Evolutionary conservation across 768 basidiomycete species (phyloP).

Genomic region (Serendipita sp.): DNA sequence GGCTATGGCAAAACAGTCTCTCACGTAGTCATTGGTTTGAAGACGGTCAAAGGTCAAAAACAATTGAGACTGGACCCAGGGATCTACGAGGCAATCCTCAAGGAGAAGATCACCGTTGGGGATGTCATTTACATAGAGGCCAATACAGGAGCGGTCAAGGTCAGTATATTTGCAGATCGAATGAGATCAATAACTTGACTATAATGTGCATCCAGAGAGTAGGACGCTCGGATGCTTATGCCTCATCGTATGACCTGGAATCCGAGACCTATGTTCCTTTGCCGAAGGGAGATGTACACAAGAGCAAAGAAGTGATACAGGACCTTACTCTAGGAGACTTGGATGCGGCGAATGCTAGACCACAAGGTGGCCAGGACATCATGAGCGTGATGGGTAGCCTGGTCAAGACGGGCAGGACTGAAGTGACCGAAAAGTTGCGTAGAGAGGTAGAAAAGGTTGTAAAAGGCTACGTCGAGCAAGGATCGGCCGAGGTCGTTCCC

Average conservation of each 20-base stretch:
- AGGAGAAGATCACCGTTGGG: slow-evolving; percentile 91
- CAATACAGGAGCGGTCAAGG: slow-evolving; percentile 90
- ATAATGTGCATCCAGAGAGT: slow-evolving; percentile 45
- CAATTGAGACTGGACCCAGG: slow-evolving; percentile 85
- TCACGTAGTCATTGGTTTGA: slow-evolving; percentile 92
- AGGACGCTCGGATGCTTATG: slow-evolving; percentile 92
- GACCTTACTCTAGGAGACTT: slow-evolving; percentile 90
- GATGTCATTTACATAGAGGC: slow-evolving; percentile 94
- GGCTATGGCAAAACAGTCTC: slow-evolving; percentile 98
- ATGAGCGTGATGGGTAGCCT: slow-evolving; percentile 92
- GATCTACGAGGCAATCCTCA: slow-evolving; percentile 93
- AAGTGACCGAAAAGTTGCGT: slow-evolving; percentile 91
- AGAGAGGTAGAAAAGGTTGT: slow-evolving; percentile 96
- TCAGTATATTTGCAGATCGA: slow-evolving; percentile 19
- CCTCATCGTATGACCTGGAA: slow-evolving; percentile 92
- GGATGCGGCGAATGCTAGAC: slow-evolving; percentile 90
- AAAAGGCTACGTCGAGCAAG: slow-evolving; percentile 93
- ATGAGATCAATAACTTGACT: not conserved
- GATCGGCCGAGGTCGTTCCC: slow-evolving; percentile 93
- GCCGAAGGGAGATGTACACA: slow-evolving; percentile 93
- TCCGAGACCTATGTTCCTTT: slow-evolving; percentile 97
- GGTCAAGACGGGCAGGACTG: slow-evolving; percentile 84
- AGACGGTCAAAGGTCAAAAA: slow-evolving; percentile 86
- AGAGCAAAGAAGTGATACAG: slow-evolving; percentile 88
- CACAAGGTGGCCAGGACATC: slow-evolving; percentile 93